A percentile compares a stretch with the other conserved stretches of the same genome.
Evolutionary conservation across 345 rosid species (phyloP).

Genomic region (Alliaria petiolata): DNA sequence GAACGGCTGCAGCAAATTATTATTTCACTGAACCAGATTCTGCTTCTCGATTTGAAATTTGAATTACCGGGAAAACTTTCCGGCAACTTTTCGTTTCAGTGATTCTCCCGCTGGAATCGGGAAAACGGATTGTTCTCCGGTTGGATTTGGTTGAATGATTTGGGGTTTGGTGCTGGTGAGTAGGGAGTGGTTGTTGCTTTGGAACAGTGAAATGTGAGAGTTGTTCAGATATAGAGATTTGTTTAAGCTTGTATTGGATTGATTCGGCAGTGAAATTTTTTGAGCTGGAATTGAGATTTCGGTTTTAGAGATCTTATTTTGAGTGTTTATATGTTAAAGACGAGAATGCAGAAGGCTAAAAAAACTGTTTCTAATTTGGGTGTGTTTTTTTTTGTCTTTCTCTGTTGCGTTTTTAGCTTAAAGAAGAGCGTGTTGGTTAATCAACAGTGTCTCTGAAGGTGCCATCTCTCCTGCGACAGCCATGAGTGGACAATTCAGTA

Average conservation of each 20-base stretch:
- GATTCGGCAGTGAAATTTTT: not conserved
- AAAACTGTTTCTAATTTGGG: conserved; percentile 17
- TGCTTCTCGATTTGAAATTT: conserved; percentile 20
- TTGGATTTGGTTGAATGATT: not conserved
- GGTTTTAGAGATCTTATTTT: not conserved
- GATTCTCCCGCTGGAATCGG: not conserved
- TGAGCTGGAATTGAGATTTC: not conserved
- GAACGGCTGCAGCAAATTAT: not conserved
- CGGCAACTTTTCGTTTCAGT: not conserved
- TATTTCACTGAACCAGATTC: conserved; percentile 1
- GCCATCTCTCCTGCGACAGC: conserved; percentile 66
- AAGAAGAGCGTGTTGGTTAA: conserved; percentile 11
- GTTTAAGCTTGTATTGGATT: not conserved
- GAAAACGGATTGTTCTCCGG: not conserved
- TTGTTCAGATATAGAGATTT: not conserved
- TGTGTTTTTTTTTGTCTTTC: not conserved
- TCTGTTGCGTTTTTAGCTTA: not conserved
- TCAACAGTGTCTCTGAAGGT: conserved; percentile 26
- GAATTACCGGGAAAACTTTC: not conserved
- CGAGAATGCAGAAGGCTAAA: no score
- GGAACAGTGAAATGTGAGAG: conserved; percentile 8
- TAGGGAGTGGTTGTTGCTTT: conserved; percentile 13
- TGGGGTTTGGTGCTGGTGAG: not conserved
- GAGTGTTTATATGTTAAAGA: not conserved
- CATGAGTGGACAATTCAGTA: conserved; percentile 32